Conservation (phyloP, 1,284 basidiomycete species). For the Ceratobasidium sp. region DNA sequence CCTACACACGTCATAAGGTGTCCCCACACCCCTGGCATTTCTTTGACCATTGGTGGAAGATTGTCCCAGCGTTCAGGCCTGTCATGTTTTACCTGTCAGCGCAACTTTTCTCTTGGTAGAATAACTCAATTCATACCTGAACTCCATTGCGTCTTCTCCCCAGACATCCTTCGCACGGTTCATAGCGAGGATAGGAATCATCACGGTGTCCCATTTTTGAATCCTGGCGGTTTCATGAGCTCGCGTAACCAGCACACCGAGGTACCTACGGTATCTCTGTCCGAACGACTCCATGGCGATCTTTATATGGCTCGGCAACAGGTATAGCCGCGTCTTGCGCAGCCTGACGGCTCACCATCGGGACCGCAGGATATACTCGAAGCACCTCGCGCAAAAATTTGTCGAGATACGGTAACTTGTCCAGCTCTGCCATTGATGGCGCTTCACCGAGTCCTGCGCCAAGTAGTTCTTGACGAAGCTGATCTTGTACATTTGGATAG, state of each 20-base stretch:
- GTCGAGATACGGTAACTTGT: conserved; percentile 46
- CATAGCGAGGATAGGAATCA: conserved; percentile 43
- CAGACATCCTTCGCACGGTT: not conserved
- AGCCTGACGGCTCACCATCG: conserved; percentile 48
- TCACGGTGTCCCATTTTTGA: conserved; percentile 26
- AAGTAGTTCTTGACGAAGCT: conserved; percentile 60
- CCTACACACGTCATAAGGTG: conserved; percentile 69
- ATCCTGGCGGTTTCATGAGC: conserved; percentile 16
- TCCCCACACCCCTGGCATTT: conserved; percentile 70
- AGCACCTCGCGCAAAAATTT: conserved; percentile 57
- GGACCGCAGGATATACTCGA: conserved; percentile 52
- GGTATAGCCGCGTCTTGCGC: conserved; percentile 42
- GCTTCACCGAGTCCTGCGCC: conserved; percentile 50
- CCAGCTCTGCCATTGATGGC: conserved; percentile 45
- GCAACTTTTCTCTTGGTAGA: not conserved
- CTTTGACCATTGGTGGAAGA: conserved; percentile 61
- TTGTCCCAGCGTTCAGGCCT: conserved; percentile 73
- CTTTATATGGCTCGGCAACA: conserved; percentile 39
- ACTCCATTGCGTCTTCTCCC: conserved; percentile 30
- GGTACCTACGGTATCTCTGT: conserved; percentile 57
- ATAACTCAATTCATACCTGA: conserved; percentile 33
- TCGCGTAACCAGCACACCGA: conserved; percentile 50
- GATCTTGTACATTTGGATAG: conserved; percentile 59
- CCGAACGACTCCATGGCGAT: conserved; percentile 51
- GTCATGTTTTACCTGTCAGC: not conserved